These are phyloP conservation scores for Cyberlindnera subsufficiens DNA, from an alignment of 805 yeast species.

Conservation along the genomic window DNA sequence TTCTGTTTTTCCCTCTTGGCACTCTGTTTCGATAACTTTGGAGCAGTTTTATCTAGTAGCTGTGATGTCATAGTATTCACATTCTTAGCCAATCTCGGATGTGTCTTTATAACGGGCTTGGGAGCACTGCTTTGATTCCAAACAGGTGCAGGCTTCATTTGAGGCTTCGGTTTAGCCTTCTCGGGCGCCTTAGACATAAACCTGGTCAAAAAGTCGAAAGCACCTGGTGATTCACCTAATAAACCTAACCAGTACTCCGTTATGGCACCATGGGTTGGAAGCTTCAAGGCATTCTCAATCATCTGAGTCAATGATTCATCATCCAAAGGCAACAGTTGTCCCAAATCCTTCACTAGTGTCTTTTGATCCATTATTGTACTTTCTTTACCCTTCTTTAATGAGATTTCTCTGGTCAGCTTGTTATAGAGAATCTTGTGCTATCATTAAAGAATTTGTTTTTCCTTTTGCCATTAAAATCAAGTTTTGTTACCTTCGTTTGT, in stretches of 20 bases:
- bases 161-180: neutral
- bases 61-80: slow-evolving; percentile 39
- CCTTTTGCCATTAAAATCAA: too few species aligned
- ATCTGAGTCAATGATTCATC: slow-evolving; percentile 48
- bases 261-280: slow-evolving; percentile 42
- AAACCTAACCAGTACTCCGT: slow-evolving; percentile 48
- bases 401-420: neutral
- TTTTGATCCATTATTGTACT: slow-evolving; percentile 1
- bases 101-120: neutral
- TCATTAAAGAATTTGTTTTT: too few species aligned
- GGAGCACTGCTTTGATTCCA: slow-evolving; percentile 5
- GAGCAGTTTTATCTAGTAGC: slow-evolving; percentile 33
- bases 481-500: too few species aligned
- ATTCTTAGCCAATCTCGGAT: slow-evolving; percentile 10
- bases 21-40: slow-evolving; percentile 25
- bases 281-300: slow-evolving; percentile 44
- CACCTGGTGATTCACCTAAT: slow-evolving; percentile 51
- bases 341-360: slow-evolving; percentile 13
- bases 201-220: slow-evolving; percentile 39
- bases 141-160: slow-evolving; percentile 1
- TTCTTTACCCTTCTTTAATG: neutral
- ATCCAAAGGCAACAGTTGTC: slow-evolving; percentile 49
- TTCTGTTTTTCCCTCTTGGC: slow-evolving; percentile 31
- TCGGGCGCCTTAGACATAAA: slow-evolving; percentile 28
- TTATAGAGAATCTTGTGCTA: neutral